A percentile compares a stretch with the other conserved stretches of the same genome.
These are phyloP conservation scores for Coniochaeta prunicola DNA, from an alignment of 2,329 filamentous ascomycete species.

Conservation along the genomic window DNA sequence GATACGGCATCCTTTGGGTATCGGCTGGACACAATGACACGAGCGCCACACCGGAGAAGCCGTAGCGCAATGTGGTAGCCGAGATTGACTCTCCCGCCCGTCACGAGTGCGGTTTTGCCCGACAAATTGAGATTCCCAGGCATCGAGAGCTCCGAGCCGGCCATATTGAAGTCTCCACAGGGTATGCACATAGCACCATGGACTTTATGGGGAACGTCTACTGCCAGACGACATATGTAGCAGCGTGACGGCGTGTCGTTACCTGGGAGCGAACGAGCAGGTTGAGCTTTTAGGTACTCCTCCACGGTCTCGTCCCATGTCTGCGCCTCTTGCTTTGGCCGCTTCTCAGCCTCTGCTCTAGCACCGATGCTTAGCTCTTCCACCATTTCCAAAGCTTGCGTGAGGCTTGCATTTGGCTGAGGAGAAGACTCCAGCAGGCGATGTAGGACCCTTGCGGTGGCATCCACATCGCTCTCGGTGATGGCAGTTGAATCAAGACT, in stretches of 20 bases:
- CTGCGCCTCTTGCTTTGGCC: neutral
- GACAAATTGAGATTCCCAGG: conserved; percentile 18
- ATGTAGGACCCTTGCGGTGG: neutral
- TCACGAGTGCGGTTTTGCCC: conserved; percentile 23
- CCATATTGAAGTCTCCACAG: conserved; percentile 26
- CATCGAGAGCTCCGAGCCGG: conserved; percentile 18
- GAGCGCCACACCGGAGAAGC: conserved; percentile 24
- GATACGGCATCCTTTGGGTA: conserved; percentile 25
- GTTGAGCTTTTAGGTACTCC: neutral
- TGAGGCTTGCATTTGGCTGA: neutral
- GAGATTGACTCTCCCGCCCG: conserved; percentile 25
- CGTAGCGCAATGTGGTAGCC: conserved; percentile 24
- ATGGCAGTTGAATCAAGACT: neutral
- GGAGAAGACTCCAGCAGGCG: neutral
- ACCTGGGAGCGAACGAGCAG: neutral
- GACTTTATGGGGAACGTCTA: conserved; percentile 15
- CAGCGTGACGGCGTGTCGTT: conserved; percentile 10
- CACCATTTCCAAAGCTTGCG: neutral
- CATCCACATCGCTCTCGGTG: neutral
- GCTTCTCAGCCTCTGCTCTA: neutral
- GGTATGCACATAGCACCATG: conserved; percentile 19
- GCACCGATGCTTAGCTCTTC: neutral
- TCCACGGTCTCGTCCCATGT: neutral
- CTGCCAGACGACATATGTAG: conserved; percentile 23
- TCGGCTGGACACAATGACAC: conserved; percentile 25